Conservation (phyloP, 2,329 filamentous ascomycete species). For the Cladosporium colombiae region DNA sequence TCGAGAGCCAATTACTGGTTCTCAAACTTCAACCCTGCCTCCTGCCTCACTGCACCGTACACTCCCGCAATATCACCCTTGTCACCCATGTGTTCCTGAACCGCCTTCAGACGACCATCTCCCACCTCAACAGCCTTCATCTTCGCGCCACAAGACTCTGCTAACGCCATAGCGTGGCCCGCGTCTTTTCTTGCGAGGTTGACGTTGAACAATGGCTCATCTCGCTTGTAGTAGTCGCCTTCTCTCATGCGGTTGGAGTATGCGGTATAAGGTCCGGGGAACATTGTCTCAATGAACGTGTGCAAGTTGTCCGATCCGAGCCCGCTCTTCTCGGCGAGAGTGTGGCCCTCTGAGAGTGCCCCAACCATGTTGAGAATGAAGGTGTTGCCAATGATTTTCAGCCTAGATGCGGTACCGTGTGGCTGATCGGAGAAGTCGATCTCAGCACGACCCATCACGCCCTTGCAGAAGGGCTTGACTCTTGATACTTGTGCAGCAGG, state of each 20-base stretch:
- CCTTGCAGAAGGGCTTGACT: conserved; percentile 69
- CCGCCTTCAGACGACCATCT: conserved; percentile 66
- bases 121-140: conserved; percentile 67
- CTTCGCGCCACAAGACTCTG: conserved; percentile 60
- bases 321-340: conserved; percentile 77
- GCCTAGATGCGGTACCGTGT: conserved; percentile 65
- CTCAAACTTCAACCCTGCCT: conserved; percentile 73
- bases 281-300: conserved; percentile 69
- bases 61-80: conserved; percentile 79
- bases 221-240: conserved; percentile 74
- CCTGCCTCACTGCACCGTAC: conserved; percentile 76
- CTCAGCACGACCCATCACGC: conserved; percentile 68
- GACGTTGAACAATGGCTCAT: conserved; percentile 78
- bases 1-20: conserved; percentile 24
- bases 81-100: conserved; percentile 69
- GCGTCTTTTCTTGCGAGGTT: conserved; percentile 83
- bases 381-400: conserved; percentile 85
- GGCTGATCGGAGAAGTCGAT: conserved; percentile 72
- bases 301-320: conserved; percentile 71
- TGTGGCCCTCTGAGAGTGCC: conserved; percentile 74
- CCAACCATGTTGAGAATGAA: conserved; percentile 84
- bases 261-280: conserved; percentile 72
- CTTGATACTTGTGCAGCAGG: conserved; percentile 60
- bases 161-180: conserved; percentile 70
- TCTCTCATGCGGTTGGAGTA: conserved; percentile 74